Conservation (phyloP, 148 eudicot species). For the Chenopodium quinoa region DNA sequence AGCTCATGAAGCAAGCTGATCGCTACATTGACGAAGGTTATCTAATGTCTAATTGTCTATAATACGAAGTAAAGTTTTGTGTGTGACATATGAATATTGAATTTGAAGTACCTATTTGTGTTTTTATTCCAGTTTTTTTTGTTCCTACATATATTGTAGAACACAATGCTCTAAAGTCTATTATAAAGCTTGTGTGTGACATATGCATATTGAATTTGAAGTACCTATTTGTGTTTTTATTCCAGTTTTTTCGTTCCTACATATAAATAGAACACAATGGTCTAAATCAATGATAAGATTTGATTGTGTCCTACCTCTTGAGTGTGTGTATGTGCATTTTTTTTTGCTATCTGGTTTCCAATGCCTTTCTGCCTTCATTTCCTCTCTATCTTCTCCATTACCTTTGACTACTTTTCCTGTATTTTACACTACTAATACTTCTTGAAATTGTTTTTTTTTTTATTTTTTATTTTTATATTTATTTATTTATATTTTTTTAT, state of each 20-base stretch:
- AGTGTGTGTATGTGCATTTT: background rate
- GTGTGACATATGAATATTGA: background rate
- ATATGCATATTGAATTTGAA: background rate
- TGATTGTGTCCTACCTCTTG: background rate
- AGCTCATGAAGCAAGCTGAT: slow-evolving; percentile 97
- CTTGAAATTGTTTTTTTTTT: background rate
- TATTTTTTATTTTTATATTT: too few species aligned
- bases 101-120: background rate
- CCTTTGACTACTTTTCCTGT: background rate
- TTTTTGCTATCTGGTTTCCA: background rate
- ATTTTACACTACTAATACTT: background rate
- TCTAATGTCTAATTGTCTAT: background rate
- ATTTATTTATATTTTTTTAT: background rate
- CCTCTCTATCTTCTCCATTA: too few species aligned
- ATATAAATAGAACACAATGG: too few species aligned
- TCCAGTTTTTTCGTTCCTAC: background rate
- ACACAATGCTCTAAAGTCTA: too few species aligned
- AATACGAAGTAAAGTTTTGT: background rate
- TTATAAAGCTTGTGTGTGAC: background rate
- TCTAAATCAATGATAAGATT: background rate
- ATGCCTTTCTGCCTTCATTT: background rate
- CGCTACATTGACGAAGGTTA: slow-evolving; percentile 94
- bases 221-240: background rate
- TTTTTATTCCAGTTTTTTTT: background rate
- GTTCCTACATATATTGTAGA: too few species aligned